Evolutionary conservation across 2,329 filamentous ascomycete species (phyloP), one percentile per base, ranked within the genome.

Genomic region (Helicocarpus griseus): DNA sequence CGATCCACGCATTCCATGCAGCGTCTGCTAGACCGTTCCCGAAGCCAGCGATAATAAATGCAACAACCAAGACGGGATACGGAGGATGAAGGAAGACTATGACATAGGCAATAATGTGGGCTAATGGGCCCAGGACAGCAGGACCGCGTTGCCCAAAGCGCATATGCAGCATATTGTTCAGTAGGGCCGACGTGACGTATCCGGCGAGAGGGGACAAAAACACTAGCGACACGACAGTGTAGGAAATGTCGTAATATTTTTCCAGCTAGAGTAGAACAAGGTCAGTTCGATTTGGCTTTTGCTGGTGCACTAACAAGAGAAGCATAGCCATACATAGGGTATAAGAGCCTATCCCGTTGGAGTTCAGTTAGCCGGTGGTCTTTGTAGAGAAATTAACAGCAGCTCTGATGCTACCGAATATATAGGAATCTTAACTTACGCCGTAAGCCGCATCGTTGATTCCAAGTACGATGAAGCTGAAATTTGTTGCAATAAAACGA

Each of bases 21-120:
- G 75, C 74, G 57, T 79, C 59, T 47, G 61, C 55, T 31, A 88
- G 68, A 2, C 85, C 86, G 61, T 85, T 87, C 1, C 85, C 85
- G 48, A 86, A 83, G 2, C 84, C 85, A 1, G 80, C 77, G 21
- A 88, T 67, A 50, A 83, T 75, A 61, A 84, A 80, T 33, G 82
- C 73, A 17, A 86, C 67, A 2, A 85, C 78, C 0, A 89, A 68
- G 0, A 80, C 80, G 0, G 82, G 78, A 60, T 82, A 88, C 0
- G 83, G 83, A 2, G 85, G 85, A 63, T 87, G 86, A 7, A 83
- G 66, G 5, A 78, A 76, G 51, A 87, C 76, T 26, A 85, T 72
- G 22, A 85, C 66, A 60, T 87, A 89, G 17, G 83, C 78, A 22
- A 82, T 57, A 7, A 88, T 61, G 59, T 87, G 84, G 56, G 77